Percentiles rank a stretch among this genome's conserved stretches.
Evolutionary conservation across 148 eudicot genomes (phyloP).

Genomic region (Cornus kousa): DNA sequence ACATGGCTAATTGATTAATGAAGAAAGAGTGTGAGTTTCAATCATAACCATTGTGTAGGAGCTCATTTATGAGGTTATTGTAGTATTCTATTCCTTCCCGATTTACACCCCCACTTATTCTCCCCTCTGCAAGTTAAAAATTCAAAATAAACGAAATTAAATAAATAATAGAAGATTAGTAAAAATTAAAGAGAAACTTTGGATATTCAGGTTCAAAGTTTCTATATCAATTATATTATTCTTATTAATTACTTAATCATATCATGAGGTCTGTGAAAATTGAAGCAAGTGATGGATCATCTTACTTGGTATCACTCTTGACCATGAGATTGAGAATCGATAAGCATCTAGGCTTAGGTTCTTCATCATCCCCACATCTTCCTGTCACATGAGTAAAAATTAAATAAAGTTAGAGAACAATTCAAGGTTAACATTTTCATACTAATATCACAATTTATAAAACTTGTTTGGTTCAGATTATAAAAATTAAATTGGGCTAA

Average conservation of each 20-base stretch:
- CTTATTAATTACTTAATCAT: too few relatives aligned
- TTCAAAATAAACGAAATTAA: not conserved
- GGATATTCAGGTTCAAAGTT: too few relatives aligned
- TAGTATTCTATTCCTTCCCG: constrained; percentile 49
- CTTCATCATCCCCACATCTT: constrained; percentile 40
- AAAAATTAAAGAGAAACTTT: too few relatives aligned
- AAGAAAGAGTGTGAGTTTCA: not conserved
- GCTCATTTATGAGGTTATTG: constrained; percentile 54
- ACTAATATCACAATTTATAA: not conserved
- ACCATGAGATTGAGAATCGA: constrained; percentile 46
- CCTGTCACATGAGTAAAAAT: constrained; percentile 16
- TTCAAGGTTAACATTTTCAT: not conserved
- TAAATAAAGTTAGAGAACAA: not conserved
- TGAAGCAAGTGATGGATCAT: not conserved
- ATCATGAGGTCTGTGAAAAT: too few relatives aligned
- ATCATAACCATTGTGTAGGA: constrained; percentile 36
- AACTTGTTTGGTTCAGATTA: not conserved
- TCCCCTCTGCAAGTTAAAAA: constrained; percentile 38
- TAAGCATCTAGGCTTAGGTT: constrained; percentile 35
- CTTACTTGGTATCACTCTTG: constrained; percentile 38
- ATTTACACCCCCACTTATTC: constrained; percentile 45
- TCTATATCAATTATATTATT: too few relatives aligned
- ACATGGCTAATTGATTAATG: not conserved
- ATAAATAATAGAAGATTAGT: too few relatives aligned
- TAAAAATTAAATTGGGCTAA: not conserved